Evolutionary conservation across 176 grass and related monocot species (phyloP).

Genomic region (Oryza glaberrima): DNA sequence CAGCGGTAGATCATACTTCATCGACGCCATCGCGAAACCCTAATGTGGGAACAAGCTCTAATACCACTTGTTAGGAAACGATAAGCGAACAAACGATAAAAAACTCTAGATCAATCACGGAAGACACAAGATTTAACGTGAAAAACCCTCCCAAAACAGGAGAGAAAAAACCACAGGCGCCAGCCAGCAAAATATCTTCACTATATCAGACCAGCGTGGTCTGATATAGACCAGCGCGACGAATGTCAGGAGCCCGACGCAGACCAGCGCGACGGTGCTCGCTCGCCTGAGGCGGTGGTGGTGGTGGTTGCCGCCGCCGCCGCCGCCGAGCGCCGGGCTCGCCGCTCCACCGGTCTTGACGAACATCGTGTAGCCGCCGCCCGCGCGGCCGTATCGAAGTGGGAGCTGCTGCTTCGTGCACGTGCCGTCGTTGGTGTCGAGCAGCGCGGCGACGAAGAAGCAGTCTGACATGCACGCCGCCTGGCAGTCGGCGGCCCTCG

Average conservation of each 20-base stretch:
- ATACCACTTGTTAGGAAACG: too few species aligned
- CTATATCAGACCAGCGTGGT: too few species aligned
- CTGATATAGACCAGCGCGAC: not conserved
- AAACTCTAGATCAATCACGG: too few species aligned
- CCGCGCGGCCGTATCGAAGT: conserved; percentile 30
- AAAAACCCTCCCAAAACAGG: too few species aligned
- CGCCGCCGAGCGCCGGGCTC: not conserved
- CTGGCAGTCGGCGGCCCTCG: conserved; percentile 48
- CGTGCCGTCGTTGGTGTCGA: conserved; percentile 20
- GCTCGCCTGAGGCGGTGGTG: not conserved
- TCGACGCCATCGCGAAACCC: too few species aligned
- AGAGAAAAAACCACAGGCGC: too few species aligned
- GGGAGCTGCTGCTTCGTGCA: conserved; percentile 51
- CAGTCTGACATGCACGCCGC: conserved; percentile 46
- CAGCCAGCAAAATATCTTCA: too few species aligned
- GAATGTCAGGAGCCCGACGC: not conserved
- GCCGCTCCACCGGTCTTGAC: conserved; percentile 30
- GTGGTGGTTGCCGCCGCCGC: not conserved
- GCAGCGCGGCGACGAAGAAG: conserved; percentile 44
- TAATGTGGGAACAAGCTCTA: too few species aligned
- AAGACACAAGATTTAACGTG: too few species aligned
- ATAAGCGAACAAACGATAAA: too few species aligned
- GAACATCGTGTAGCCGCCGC: conserved; percentile 34
- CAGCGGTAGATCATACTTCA: too few species aligned
- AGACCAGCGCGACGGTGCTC: conserved; percentile 13